Base-by-base conservation (phyloP, 257 asterid species). In the Catharanthus roseus region DNA sequence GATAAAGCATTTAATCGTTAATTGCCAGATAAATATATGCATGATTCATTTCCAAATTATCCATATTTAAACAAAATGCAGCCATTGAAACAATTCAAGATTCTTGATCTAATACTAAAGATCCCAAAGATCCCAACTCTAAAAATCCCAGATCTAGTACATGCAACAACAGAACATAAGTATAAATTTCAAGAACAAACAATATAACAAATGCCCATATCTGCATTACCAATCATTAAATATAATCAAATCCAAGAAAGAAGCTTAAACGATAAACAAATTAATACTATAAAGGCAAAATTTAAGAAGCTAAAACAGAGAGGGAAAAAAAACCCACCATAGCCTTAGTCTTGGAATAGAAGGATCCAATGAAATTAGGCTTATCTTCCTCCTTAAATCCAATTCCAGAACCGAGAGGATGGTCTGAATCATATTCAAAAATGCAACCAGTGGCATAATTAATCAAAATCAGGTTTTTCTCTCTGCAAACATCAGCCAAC, bases 311-410 rank as follows among this genome's bases (percentile, higher is more conserved):
- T 4, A 57, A 13, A 10, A 50, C 2, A 41, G 8, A 55, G 33
- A 58, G 36, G 1, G 21, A 67, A 45, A 69, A 29, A 24, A 36
- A 69, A 72, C 86, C 56, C 81, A 89, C 97, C 95, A 89, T 89
- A 16, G 95, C 95, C 77, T 91, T 91, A 71, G 97, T 91, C 90
- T 91, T 89, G 80, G 97, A 91, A 77, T 91, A 91, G 62, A 86
- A 87, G 45, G 97, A 91, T 83, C 96, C 97, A 33, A 76, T 81
- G 45, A 91, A 91, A 77, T 91, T 91, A 63, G 97, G 97, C 28
- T 31, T 87, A 44, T 91, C 96, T 82, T 91, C 97, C 83, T 91
- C 97, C 90, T 87, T 89, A 74, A 89, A 91, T 9, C 96, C 97
- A 51, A 87, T 26, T 24, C 95, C 92, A 41, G 95, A 89, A 60